phyloP scores from a whole-genome alignment of 2,329 filamentous ascomycete species.

The Cercospora sesami region DNA sequence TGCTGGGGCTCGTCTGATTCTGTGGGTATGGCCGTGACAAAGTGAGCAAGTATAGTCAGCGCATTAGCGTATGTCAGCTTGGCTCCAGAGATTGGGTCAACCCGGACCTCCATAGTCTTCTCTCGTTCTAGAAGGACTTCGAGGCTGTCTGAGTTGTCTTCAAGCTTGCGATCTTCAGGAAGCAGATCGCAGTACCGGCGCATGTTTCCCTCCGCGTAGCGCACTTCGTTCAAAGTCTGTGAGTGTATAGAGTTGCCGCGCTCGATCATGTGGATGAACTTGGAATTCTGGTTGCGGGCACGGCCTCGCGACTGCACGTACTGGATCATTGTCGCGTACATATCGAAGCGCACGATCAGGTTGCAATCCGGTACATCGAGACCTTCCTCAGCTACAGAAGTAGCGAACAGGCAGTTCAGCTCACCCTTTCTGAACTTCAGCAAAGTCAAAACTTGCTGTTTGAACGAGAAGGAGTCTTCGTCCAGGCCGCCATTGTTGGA shows the following conservation, averaged over 20 bases:
- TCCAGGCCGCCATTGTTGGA: slow-evolving; percentile 42
- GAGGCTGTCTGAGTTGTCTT: slow-evolving; percentile 56
- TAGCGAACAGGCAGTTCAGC: slow-evolving; percentile 63
- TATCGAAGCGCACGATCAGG: slow-evolving; percentile 74
- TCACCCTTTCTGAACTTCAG: slow-evolving; percentile 61
- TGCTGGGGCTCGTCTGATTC: slow-evolving; percentile 51
- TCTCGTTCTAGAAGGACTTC: slow-evolving; percentile 58
- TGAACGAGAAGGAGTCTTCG: slow-evolving; percentile 66
- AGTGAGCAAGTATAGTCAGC: slow-evolving; percentile 69
- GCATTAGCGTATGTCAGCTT: slow-evolving; percentile 77
- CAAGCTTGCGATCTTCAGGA: slow-evolving; percentile 70
- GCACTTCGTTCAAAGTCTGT: slow-evolving; percentile 59
- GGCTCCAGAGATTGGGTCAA: slow-evolving; percentile 67
- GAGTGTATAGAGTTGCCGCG: slow-evolving; percentile 63
- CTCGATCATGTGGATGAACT: slow-evolving; percentile 84
- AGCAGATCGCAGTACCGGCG: slow-evolving; percentile 73
- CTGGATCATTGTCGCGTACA: slow-evolving; percentile 86
- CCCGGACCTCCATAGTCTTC: slow-evolving; percentile 52
- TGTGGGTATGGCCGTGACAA: slow-evolving; percentile 67
- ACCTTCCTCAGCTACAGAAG: slow-evolving; percentile 66
- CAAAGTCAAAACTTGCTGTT: slow-evolving; percentile 72
- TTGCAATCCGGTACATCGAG: slow-evolving; percentile 68
- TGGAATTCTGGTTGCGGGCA: slow-evolving; percentile 74
- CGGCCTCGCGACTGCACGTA: slow-evolving; percentile 92
- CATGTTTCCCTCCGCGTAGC: slow-evolving; percentile 61